Evolutionary conservation across 108 stramenopile genomes (phyloP).

Genomic region (Nitzschia palea): DNA sequence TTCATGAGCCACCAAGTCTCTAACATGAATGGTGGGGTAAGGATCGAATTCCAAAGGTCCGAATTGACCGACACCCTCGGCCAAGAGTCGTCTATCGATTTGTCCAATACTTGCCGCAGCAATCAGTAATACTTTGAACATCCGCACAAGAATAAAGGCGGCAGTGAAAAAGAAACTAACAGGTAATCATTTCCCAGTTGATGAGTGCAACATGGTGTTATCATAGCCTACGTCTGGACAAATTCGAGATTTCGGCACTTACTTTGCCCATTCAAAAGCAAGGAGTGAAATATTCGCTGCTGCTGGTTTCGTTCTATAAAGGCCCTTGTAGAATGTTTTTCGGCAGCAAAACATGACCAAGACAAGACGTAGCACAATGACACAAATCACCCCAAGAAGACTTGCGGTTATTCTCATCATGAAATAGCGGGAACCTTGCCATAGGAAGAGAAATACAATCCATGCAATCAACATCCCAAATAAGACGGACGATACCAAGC

Average conservation of each 20-base stretch:
- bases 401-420: not conserved
- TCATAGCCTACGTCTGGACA: not conserved
- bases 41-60: conserved; percentile 12
- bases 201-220: not conserved
- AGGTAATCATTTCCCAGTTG: too few species aligned
- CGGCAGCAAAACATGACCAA: not conserved
- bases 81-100: conserved; percentile 30
- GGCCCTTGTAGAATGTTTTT: not conserved
- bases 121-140: conserved; percentile 23
- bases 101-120: conserved; percentile 20
- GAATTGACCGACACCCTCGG: conserved; percentile 9
- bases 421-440: not conserved
- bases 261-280: conserved; percentile 20
- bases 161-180: conserved; percentile 2
- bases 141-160: conserved; percentile 18
- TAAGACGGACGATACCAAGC: not conserved
- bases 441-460: not conserved
- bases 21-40: conserved; percentile 1
- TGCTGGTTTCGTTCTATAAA: conserved; percentile 20
- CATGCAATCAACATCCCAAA: not conserved
- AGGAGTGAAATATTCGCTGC: conserved; percentile 17
- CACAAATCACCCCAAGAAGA: not conserved
- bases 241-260: not conserved
- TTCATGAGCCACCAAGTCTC: conserved; percentile 1
- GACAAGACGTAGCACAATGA: not conserved